Base-by-base conservation (phyloP, 2,329 filamentous ascomycete species). In the Aspergillus alliaceus region DNA sequence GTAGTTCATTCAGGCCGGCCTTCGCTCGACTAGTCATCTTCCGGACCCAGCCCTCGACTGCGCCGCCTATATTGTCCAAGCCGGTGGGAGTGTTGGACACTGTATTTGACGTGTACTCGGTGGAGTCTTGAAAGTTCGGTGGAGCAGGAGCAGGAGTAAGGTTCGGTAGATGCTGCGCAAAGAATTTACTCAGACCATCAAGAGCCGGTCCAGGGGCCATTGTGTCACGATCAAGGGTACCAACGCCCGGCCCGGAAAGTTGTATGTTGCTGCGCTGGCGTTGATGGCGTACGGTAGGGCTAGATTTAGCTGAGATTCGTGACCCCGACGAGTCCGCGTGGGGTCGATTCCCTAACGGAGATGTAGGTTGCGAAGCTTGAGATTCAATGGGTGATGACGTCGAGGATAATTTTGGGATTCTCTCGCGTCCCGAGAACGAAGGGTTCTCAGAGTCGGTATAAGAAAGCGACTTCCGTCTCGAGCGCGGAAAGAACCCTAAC, bases 401-500 rank as follows among this genome's bases (percentile, higher is more conserved):
- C 53, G 65, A 68, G 62, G 65, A 65, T 25, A 62, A 64, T 14
- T 67, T 67, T 22, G 59, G 64, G 63, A 77, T 29, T 70, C 66
- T 65, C 53, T 68, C 62, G 66, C 58, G 67, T 66, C 54, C 68
- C 54, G 59, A 69, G 58, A 56, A 71, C 62, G 40, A 72, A 64
- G 22, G 71, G 66, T 54, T 58, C 42, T 86, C 82, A 2, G 90
- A 89, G 52, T 84, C 82, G 1, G 86, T 86, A 65, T 83, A 80
- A 9, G 84, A 76, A 6, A 72, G 68, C 61, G 90, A 95, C 87
- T 95, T 95, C 86, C 93, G 91, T 70, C 92, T 83, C 20, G 92
- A 85, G 7, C 93, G 93, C 3, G 93, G 93, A 69, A 98, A 98
- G 75, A 93, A 98, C 24, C 93, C 93, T 44, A 97, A 82, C 2